Base-by-base conservation (phyloP, 2,329 filamentous ascomycete genomes). In the Fusarium verticillioides region DNA sequence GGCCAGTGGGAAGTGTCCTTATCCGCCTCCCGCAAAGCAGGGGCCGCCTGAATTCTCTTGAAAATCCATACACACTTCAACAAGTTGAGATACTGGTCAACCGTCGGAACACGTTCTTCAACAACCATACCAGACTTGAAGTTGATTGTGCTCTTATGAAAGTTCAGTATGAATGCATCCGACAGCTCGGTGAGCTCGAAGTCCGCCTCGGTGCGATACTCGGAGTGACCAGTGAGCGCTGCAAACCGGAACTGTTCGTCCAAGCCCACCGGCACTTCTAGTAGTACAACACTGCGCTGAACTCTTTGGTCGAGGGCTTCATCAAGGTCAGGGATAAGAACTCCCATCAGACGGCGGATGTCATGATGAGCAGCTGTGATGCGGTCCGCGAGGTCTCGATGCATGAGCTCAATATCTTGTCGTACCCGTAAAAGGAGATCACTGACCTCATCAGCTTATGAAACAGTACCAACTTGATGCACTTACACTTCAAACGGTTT, bases 401-500 rank as follows among this genome's bases (percentile, higher is more conserved):
- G 77, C 50, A 82, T 74, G 16, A 70, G 63, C 34, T 73, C 66
- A 11, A 82, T 78, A n/a, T 81, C 72, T 44, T 74, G 72, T 6
- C 76, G 69, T 18, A 78, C 76, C 2, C 80, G 77, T 39, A 69
- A 75, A 9, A 82, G 76, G 30, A 82, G 77, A 57, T 82, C 80
- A 46, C 80, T 82, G n/a, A 8, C 5, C 13, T 21, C 9, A 43
- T 72, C 28, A 66, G 67, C 26, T 44, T 71, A 28, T 39, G 15
- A 10, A 64, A 28, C 2, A 5, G 50, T 53, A 13, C 18, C 13
- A 15, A 11, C 8, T 21, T 5, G 15, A 10, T 8, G 21, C 5
- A 66, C 80, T 72, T 66, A 82, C 81, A 83, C 80, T 57, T 83
- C 79, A 47, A 83, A 81, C 2, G 81, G 81, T 54, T 81, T 80